Percentiles rank a stretch among this genome's conserved stretches.
Evolutionary conservation across 768 basidiomycete species (phyloP).

Genomic region (Macrolepiota dolichaula): DNA sequence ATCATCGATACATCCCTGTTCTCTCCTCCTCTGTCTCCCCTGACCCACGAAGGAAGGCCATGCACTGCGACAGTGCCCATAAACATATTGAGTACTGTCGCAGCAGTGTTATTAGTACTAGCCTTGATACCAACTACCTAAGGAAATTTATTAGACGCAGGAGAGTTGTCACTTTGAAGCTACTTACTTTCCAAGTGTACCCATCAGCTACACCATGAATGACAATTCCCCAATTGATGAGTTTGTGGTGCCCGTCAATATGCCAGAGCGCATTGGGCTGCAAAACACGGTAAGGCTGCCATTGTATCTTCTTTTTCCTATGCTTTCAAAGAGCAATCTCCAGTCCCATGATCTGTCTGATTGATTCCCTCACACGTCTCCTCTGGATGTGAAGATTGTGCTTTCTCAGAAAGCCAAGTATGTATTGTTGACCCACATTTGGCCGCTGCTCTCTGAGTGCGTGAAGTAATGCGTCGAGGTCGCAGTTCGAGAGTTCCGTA

Average conservation of each 20-base stretch:
- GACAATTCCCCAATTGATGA: not conserved
- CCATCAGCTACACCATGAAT: not conserved
- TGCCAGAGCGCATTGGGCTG: not conserved
- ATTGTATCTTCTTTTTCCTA: not conserved
- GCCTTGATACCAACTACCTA: not conserved
- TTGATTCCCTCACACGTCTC: not conserved
- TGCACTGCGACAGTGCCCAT: not conserved
- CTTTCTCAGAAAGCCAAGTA: not conserved
- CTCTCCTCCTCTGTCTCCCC: not conserved
- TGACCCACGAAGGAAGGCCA: not conserved
- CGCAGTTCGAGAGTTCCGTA: not conserved
- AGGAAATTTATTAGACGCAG: not conserved
- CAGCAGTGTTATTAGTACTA: not conserved
- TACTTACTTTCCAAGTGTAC: not conserved
- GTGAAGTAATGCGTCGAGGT: not conserved
- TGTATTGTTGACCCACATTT: not conserved
- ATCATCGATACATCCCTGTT: not conserved
- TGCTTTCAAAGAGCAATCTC: not conserved
- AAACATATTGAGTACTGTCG: not conserved
- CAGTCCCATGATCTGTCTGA: not conserved
- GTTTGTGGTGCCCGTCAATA: not conserved
- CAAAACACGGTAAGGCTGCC: not conserved
- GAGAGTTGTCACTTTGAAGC: not conserved
- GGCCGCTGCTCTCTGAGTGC: not conserved
- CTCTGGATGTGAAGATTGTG: not conserved